Conservation (phyloP, 768 basidiomycete species). For the Rhodotorula kratochvilovae region DNA sequence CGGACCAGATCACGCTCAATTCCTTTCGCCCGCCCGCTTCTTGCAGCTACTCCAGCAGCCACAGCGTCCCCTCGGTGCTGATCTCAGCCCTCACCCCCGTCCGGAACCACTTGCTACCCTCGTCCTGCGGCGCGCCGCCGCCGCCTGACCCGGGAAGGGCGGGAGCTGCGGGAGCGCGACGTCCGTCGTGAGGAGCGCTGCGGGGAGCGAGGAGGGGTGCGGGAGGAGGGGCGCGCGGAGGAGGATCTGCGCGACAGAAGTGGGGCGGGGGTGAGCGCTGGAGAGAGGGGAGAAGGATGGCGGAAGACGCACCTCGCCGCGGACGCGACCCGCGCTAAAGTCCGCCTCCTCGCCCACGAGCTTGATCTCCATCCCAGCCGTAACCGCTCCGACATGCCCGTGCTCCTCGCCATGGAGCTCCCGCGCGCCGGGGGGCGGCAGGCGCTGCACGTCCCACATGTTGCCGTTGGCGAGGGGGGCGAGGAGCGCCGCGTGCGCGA, state of each 20-base stretch:
- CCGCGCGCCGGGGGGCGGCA: slow-evolving; percentile 22
- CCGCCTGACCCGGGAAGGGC: slow-evolving; percentile 6
- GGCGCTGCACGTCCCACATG: slow-evolving; percentile 33
- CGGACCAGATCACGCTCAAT: too few species aligned
- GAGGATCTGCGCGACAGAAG: slow-evolving; percentile 12
- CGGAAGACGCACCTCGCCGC: slow-evolving; percentile 22
- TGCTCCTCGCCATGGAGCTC: slow-evolving; percentile 1
- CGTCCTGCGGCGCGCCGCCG: neutral
- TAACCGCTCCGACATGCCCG: slow-evolving; percentile 24
- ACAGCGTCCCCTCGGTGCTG: slow-evolving; percentile 31
- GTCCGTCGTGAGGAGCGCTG: slow-evolving; percentile 20
- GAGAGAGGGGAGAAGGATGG: neutral
- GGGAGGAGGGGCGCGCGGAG: slow-evolving; percentile 32
- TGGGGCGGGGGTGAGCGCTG: too few species aligned
- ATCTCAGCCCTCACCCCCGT: slow-evolving; percentile 35
- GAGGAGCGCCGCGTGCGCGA: slow-evolving; percentile 24
- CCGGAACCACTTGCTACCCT: slow-evolving; percentile 21
- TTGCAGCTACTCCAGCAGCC: slow-evolving; percentile 6
- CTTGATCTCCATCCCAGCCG: slow-evolving; percentile 30
- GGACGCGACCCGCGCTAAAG: slow-evolving; percentile 2
- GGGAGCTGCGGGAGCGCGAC: slow-evolving; percentile 6
- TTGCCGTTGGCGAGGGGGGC: slow-evolving; percentile 9
- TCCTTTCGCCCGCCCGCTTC: neutral
- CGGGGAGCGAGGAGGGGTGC: slow-evolving; percentile 7
- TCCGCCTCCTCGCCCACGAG: slow-evolving; percentile 19